Base-by-base conservation (phyloP, 2,329 filamentous ascomycete species). In the Aureobasidium leucospermi region DNA sequence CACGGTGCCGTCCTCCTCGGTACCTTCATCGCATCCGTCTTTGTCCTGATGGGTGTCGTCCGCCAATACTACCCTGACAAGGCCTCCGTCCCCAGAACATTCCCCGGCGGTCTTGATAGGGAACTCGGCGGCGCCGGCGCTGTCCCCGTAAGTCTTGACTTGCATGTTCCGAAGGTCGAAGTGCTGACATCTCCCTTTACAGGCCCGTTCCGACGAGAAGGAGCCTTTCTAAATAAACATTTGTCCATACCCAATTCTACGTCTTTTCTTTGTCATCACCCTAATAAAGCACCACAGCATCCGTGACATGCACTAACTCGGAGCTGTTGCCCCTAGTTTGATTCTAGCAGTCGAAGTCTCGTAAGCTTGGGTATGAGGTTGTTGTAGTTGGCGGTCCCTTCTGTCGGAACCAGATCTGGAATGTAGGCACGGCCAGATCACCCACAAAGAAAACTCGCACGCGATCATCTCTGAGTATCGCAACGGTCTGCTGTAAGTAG, bases 1-100 rank as follows among this genome's bases (percentile, higher is more conserved):
- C 91, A 86, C 73, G 90, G 86, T 61, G 76, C 82, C 34, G 85
- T 96, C 10, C 66, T 78, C 56, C 58, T 78, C 32, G 76, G 75
- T 59, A 71, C 71, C 23, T 79, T 79, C 61, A 65, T 78, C 29
- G 75, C 67, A 5, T 69, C 69, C 16, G 72, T 78, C 28, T 62
- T 74, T 11, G 72, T 69, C 6, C 67, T 79, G 10, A 74, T 71
- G 61, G 72, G 66, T 16, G 70, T 73, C 1, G 72, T 76, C 10
- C 69, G 68, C 58, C 61, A 70, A 53, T 68, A 67, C 56, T 78
- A 79, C 64, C 77, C 78, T 8, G 78, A 79, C 65, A 77, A 72
- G 62, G 65, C 68, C 60, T 36, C 62, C 48, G 73, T 71, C 6
- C 75, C 77, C 32, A 74, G 74, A 67, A 75, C 74, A 46, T 80